A percentile compares a stretch with the other conserved stretches of the same genome.
phyloP scores from a whole-genome alignment of 1,284 basidiomycete species.

The Blastosporella zonata region DNA sequence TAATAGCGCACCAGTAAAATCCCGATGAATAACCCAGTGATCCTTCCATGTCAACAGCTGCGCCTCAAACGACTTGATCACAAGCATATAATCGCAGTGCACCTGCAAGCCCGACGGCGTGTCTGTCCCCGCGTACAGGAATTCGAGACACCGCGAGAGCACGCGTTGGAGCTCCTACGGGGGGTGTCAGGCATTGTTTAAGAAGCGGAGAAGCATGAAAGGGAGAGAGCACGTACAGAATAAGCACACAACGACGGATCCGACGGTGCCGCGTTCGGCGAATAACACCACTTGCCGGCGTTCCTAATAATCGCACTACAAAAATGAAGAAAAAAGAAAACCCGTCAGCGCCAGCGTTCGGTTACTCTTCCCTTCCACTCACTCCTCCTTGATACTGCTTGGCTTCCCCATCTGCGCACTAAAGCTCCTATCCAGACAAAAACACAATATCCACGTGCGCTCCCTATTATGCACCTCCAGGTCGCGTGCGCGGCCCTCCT shows the following conservation, averaged over 20 bases:
- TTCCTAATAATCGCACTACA: conserved; percentile 85
- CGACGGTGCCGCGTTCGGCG: conserved; percentile 56
- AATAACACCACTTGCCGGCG: conserved; percentile 67
- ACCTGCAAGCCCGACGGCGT: conserved; percentile 81
- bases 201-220: neutral
- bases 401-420: conserved; percentile 95
- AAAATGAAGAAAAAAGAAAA: neutral
- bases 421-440: conserved; percentile 84
- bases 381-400: conserved; percentile 83
- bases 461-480: conserved; percentile 91
- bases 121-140: conserved; percentile 83
- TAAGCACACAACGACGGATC: conserved; percentile 71
- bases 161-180: conserved; percentile 83
- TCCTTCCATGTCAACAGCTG: conserved; percentile 72
- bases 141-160: conserved; percentile 84
- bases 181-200: neutral
- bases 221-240: conserved; percentile 45
- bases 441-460: conserved; percentile 92
- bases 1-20: conserved; percentile 26
- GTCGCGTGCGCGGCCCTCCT: conserved; percentile 72
- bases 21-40: conserved; percentile 48
- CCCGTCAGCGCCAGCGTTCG: neutral
- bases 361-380: conserved; percentile 30
- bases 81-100: conserved; percentile 84
- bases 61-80: conserved; percentile 82